Conservation (phyloP, 2,329 filamentous ascomycete genomes). For the Trichoderma guizhouense region DNA sequence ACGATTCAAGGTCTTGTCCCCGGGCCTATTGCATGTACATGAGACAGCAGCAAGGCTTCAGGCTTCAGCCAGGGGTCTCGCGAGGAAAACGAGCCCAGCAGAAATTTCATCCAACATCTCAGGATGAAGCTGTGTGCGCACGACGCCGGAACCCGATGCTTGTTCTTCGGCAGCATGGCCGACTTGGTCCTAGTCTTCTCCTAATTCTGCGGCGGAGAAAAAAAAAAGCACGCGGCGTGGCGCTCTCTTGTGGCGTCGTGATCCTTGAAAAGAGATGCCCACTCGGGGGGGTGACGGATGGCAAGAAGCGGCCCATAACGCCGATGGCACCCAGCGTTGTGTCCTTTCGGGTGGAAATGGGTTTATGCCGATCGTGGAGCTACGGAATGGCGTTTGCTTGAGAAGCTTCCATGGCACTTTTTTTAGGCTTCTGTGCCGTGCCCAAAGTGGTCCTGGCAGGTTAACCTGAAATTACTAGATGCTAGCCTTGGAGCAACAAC, state of each 20-base stretch:
- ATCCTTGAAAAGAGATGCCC: constrained; percentile 1
- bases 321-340: background rate
- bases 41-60: background rate
- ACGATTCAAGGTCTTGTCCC: background rate
- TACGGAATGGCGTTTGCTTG: background rate
- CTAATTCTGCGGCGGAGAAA: constrained; percentile 1
- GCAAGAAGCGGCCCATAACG: constrained; percentile 6
- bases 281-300: background rate
- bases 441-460: background rate
- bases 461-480: background rate
- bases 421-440: background rate
- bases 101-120: background rate
- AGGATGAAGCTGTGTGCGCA: background rate
- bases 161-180: constrained; percentile 7
- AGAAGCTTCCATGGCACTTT: background rate
- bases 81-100: constrained; percentile 2
- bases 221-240: constrained; percentile 9
- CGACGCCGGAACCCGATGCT: background rate
- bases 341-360: background rate
- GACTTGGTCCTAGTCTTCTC: background rate
- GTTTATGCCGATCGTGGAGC: constrained; percentile 9
- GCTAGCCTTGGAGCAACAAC: background rate
- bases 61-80: background rate
- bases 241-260: background rate
- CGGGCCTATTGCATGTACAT: background rate